These are phyloP conservation scores for Podaxis sp. DNA, from an alignment of 768 basidiomycete genomes.

Conservation along the genomic window DNA sequence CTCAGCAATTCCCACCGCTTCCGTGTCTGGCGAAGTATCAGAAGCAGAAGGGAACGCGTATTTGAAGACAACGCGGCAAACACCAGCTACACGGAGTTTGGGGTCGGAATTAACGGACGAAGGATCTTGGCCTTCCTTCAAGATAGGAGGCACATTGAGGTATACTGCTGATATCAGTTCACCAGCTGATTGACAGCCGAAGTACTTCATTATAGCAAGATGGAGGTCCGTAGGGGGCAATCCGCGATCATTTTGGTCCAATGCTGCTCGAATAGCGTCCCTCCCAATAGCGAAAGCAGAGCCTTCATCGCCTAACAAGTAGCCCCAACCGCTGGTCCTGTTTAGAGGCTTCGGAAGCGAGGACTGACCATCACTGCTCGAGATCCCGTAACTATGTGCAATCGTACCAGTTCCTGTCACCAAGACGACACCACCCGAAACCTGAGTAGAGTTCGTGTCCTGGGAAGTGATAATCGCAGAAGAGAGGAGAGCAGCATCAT, in stretches of 20 bases:
- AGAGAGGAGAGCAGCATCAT: conserved; percentile 29
- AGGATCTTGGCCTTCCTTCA: conserved; percentile 17
- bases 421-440: conserved; percentile 24
- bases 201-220: conserved; percentile 18
- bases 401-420: conserved; percentile 28
- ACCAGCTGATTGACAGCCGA: conserved; percentile 21
- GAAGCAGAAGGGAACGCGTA: conserved; percentile 20
- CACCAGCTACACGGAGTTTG: conserved; percentile 26
- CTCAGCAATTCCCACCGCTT: conserved; percentile 23
- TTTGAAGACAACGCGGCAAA: conserved; percentile 22
- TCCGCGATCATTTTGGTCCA: conserved; percentile 21
- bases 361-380: conserved; percentile 9
- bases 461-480: conserved; percentile 21
- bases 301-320: conserved; percentile 28
- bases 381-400: conserved; percentile 22
- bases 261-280: conserved; percentile 23
- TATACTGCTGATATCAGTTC: conserved; percentile 26
- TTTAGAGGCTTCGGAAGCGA: conserved; percentile 18
- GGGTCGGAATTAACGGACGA: conserved; percentile 21
- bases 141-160: conserved; percentile 5
- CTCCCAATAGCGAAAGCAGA: conserved; percentile 26
- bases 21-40: conserved; percentile 13
- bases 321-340: conserved; percentile 27
- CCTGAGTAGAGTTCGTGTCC: background rate
- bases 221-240: conserved; percentile 21